Evolutionary conservation across 2,329 filamentous ascomycete genomes (phyloP).

Genomic region (Apiospora rasikravindrae): DNA sequence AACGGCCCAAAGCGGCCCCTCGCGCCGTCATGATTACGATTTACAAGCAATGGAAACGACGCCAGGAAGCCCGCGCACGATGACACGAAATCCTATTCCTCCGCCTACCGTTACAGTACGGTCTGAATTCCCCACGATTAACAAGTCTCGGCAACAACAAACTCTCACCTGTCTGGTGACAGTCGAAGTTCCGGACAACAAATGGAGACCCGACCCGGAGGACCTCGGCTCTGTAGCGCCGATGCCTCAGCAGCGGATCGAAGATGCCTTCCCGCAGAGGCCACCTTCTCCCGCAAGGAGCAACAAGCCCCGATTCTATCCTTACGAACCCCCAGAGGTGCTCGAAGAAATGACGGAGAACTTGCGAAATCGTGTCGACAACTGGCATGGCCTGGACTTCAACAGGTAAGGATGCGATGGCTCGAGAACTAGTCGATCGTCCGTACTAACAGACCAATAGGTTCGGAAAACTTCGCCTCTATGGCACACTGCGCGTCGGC

Average conservation of each 20-base stretch:
- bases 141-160: conserved; percentile 89
- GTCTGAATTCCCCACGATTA: conserved; percentile 96
- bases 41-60: conserved; percentile 94
- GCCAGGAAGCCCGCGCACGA: conserved; percentile 72
- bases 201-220: conserved; percentile 86
- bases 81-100: conserved; percentile 85
- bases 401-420: conserved; percentile 59
- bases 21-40: conserved; percentile 89
- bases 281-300: conserved; percentile 65
- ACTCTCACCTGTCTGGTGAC: conserved; percentile 93
- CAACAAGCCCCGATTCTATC: conserved; percentile 63
- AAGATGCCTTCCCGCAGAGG: conserved; percentile 58
- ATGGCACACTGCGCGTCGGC: conserved; percentile 88
- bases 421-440: conserved; percentile 18
- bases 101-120: conserved; percentile 90
- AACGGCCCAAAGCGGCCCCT: conserved; percentile 70
- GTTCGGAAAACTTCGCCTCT: conserved; percentile 89
- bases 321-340: conserved; percentile 77
- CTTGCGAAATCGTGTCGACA: conserved; percentile 86
- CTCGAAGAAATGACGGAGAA: conserved; percentile 87
- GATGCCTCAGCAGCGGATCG: conserved; percentile 50
- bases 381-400: conserved; percentile 97
- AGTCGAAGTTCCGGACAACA: conserved; percentile 89
- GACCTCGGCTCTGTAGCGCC: conserved; percentile 67
- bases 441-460: conserved; percentile 44